Percentiles rank a stretch among this genome's conserved stretches.
Conservation (phyloP, 306 rosid species). For the Lablab purpureus region DNA sequence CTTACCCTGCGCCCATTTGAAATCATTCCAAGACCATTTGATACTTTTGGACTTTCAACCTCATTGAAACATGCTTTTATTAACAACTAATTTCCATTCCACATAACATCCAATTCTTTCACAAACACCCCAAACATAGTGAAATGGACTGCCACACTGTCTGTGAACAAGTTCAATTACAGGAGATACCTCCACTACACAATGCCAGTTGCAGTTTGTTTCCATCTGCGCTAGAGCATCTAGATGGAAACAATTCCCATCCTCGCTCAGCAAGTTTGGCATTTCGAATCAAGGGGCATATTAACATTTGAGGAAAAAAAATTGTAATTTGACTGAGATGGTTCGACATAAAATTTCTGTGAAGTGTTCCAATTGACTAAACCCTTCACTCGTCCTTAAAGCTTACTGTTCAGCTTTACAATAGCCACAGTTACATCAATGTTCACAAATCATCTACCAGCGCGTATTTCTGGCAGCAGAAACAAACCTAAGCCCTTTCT, state of each 20-base stretch:
- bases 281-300: neutral
- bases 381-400: neutral
- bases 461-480: neutral
- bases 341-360: neutral
- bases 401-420: neutral
- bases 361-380: neutral
- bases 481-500: neutral
- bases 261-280: neutral
- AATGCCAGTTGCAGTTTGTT: neutral
- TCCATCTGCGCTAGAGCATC: neutral
- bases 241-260: conserved; percentile 19
- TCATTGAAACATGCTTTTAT: neutral
- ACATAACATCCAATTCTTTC: neutral
- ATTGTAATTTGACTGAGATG: neutral
- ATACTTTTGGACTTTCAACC: neutral
- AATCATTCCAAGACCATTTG: neutral
- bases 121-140: neutral
- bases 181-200: neutral
- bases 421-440: neutral
- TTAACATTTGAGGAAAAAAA: neutral
- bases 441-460: neutral
- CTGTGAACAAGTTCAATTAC: neutral
- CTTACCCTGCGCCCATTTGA: neutral
- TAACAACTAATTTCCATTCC: neutral
- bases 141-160: neutral